Base-by-base conservation (phyloP, 2,329 filamentous ascomycete genomes). In the Catunica adiposa region DNA sequence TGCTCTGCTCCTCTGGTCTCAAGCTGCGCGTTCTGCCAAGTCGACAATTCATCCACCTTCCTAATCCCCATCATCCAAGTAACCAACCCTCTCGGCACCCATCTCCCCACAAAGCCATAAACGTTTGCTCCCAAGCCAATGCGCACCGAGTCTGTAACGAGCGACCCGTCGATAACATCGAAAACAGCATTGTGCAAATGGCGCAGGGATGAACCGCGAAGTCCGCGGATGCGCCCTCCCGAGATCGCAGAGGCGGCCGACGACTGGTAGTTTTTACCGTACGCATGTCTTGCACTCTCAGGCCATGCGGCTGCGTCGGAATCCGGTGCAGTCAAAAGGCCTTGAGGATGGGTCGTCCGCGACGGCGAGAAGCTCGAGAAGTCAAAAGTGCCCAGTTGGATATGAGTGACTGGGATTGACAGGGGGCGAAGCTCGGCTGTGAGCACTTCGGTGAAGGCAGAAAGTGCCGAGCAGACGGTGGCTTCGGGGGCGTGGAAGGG, bases 361-460 rank as follows among this genome's bases (percentile, higher is more conserved):
- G 69, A 62, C 26, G 75, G 76, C 1, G 75, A 75, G 68, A 83
- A 81, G 60, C 82, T 75, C 5, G 81, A 80, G 62, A 90, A 82
- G 68, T 97, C 90, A 66, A 98, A 88, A 22, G 87, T 89, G 58
- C 92, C 92, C 1, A 97, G 80, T 68, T 90, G 88, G 66, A 98
- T 76, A 65, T 96, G 88, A 1, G 85, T 84, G 20, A 96, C 85
- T 40, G 84, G 79, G 54, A 96, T 84, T 54, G 76, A 78, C 37
- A 92, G 74, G 3, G 86, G 81, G 3, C 77, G 75, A 42, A 96
- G 77, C 71, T 97, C 92, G 55, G 82, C 81, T 14, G 84, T 77
- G 9, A 97, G 75, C 0, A 88, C 86, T 53, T 84, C 78, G 26
- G 86, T 85, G 66, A 95, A 95, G 25, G 87, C 86, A 11, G 86